Evolutionary conservation across 2,329 filamentous ascomycete genomes (phyloP).

Genomic region (Talaromyces sp.): DNA sequence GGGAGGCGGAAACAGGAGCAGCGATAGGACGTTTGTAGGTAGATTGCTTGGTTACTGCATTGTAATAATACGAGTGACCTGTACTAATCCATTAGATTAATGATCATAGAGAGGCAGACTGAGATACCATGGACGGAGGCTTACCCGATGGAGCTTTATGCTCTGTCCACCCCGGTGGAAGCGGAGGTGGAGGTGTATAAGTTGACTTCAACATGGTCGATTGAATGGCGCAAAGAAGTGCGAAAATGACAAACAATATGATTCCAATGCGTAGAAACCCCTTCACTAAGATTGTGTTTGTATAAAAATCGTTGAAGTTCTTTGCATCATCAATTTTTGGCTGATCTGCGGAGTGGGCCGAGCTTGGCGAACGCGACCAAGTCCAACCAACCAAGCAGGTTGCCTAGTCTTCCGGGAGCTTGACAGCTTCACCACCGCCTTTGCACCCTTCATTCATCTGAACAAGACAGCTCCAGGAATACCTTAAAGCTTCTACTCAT

Average conservation of each 20-base stretch:
- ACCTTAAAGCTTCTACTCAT: background rate
- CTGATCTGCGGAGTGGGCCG: conserved; percentile 33
- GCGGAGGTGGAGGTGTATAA: conserved; percentile 63
- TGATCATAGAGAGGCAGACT: conserved; percentile 12
- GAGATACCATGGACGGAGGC: conserved; percentile 19
- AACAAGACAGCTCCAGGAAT: conserved; percentile 14
- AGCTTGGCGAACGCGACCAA: conserved; percentile 39
- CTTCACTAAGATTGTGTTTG: background rate
- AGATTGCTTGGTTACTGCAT: conserved; percentile 75
- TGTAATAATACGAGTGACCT: conserved; percentile 87
- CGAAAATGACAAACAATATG: background rate
- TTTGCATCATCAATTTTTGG: conserved; percentile 16
- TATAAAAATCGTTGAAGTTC: background rate
- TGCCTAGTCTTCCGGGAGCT: conserved; percentile 38
- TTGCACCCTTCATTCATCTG: conserved; percentile 17
- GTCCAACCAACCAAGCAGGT: conserved; percentile 29
- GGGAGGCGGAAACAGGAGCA: conserved; percentile 24
- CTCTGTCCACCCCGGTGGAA: conserved; percentile 85
- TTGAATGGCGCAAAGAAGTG: background rate
- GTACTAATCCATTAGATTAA: conserved; percentile 22
- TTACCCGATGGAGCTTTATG: conserved; percentile 77
- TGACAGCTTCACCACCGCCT: conserved; percentile 24
- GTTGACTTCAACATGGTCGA: conserved; percentile 69
- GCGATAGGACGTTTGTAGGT: conserved; percentile 75
- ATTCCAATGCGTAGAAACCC: background rate